Conservation (phyloP, 148 eudicot species). For the Polygonum aviculare region DNA sequence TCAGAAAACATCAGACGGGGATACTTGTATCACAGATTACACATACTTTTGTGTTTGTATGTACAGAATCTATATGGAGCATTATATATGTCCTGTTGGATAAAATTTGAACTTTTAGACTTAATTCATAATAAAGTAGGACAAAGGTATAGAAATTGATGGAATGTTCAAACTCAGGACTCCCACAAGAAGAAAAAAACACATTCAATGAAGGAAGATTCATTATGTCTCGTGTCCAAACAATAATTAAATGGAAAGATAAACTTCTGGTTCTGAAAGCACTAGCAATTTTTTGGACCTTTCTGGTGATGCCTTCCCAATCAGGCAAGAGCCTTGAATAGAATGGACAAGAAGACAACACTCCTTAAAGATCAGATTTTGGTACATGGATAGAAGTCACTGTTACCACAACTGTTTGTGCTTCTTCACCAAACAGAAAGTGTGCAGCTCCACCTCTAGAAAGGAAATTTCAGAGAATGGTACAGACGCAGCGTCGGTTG, state of each 20-base stretch:
- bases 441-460: background rate
- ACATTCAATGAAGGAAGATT: background rate
- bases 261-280: background rate
- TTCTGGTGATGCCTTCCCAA: background rate
- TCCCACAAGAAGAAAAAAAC: background rate
- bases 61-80: background rate
- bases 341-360: background rate
- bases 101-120: background rate
- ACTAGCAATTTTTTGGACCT: background rate
- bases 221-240: background rate
- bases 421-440: background rate
- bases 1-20: constrained; percentile 1
- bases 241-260: background rate
- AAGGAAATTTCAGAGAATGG: constrained; percentile 10
- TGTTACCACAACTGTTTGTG: background rate
- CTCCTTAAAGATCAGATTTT: background rate
- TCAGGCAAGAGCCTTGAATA: background rate
- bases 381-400: background rate
- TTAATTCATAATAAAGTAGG: background rate
- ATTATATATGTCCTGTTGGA: background rate
- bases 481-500: background rate
- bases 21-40: background rate
- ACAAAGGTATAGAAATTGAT: background rate
- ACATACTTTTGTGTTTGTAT: background rate
- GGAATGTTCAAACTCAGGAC: background rate